Conservation (phyloP, 768 basidiomycete species). For the Tricholoma sp. region DNA sequence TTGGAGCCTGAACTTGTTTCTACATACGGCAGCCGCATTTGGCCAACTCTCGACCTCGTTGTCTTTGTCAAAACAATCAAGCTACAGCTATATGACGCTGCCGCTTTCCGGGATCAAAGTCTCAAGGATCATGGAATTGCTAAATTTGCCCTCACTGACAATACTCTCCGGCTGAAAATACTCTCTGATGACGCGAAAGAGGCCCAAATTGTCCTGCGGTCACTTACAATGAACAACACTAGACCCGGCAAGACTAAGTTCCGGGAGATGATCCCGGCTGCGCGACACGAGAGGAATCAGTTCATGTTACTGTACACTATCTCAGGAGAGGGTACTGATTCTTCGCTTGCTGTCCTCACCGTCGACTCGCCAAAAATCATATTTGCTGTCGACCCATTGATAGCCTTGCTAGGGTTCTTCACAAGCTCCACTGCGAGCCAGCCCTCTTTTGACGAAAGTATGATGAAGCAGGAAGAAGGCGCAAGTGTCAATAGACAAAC, state of each 20-base stretch:
- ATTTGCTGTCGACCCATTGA: conserved; percentile 87
- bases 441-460: conserved; percentile 6
- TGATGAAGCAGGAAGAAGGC: not conserved
- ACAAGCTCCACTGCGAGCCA: conserved; percentile 42
- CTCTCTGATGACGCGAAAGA: conserved; percentile 82
- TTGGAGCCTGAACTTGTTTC: conserved; percentile 52
- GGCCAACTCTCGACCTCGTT: conserved; percentile 71
- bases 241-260: conserved; percentile 78
- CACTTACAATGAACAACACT: conserved; percentile 89
- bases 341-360: conserved; percentile 76
- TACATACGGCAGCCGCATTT: conserved; percentile 18
- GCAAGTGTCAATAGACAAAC: conserved; percentile 15
- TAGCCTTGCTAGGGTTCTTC: conserved; percentile 86
- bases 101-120: conserved; percentile 49
- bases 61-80: conserved; percentile 69
- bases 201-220: conserved; percentile 82
- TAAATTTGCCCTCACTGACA: conserved; percentile 78
- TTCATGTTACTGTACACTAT: conserved; percentile 90
- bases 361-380: conserved; percentile 92
- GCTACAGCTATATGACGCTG: conserved; percentile 79
- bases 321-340: conserved; percentile 50
- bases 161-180: conserved; percentile 72
- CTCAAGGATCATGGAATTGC: conserved; percentile 80
- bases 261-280: conserved; percentile 92
- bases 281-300: conserved; percentile 82